Conservation (phyloP, 192 early-diverging fungal genomes). For the Oehlia diaphana region DNA sequence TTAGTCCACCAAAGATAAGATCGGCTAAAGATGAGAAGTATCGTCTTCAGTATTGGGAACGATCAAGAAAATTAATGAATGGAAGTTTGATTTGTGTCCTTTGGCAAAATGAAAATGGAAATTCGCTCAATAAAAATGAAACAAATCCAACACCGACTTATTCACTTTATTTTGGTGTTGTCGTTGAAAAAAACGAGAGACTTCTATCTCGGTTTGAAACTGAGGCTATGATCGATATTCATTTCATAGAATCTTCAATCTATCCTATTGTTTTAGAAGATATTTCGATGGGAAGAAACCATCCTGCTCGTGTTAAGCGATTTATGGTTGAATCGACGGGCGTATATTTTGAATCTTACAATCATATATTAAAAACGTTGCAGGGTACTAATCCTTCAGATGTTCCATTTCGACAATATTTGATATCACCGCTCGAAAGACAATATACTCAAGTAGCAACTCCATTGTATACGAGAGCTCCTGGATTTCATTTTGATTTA, state of each 20-base stretch:
- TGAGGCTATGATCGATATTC: slow-evolving; percentile 33
- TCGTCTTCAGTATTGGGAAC: slow-evolving; percentile 48
- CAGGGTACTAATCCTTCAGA: neutral
- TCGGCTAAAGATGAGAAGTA: neutral
- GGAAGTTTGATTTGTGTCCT: slow-evolving; percentile 49
- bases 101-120: slow-evolving; percentile 19
- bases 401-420: neutral
- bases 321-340: slow-evolving; percentile 44
- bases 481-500: slow-evolving; percentile 32
- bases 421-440: neutral
- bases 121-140: neutral
- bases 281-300: neutral
- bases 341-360: slow-evolving; percentile 4
- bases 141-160: neutral
- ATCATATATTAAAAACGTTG: neutral
- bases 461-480: slow-evolving; percentile 41
- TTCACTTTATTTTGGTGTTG: slow-evolving; percentile 21
- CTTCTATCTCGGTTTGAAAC: slow-evolving; percentile 28
- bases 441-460: slow-evolving; percentile 19
- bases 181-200: slow-evolving; percentile 34
- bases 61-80: slow-evolving; percentile 41
- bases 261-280: slow-evolving; percentile 29
- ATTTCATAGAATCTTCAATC: slow-evolving; percentile 35
- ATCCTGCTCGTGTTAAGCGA: slow-evolving; percentile 14
- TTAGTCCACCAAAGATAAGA: slow-evolving; percentile 26